Conservation (phyloP, 2,329 filamentous ascomycete species). For the Diaporthe capsici region DNA sequence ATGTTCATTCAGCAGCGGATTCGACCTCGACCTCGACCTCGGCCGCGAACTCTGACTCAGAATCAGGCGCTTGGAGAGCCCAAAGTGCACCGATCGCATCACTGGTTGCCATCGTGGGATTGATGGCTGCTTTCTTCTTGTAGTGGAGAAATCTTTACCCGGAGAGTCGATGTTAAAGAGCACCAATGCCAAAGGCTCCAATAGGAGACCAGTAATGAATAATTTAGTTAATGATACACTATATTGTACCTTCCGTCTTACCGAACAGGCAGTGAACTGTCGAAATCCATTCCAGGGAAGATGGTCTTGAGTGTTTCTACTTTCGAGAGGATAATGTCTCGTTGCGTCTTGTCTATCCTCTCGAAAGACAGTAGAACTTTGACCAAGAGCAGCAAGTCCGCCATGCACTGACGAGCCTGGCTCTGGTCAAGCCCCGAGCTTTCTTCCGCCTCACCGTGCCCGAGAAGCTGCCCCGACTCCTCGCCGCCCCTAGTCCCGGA, state of each 20-base stretch:
- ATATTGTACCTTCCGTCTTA: background rate
- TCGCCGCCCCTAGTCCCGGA: conserved; percentile 57
- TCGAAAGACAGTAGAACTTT: conserved; percentile 65
- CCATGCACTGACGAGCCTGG: conserved; percentile 55
- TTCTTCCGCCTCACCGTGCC: background rate
- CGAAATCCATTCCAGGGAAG: background rate
- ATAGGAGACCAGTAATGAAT: background rate
- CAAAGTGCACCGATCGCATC: conserved; percentile 5
- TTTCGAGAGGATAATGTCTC: conserved; percentile 46
- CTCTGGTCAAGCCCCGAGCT: background rate
- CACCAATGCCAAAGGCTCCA: background rate
- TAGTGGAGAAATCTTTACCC: background rate
- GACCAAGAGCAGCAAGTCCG: conserved; percentile 68
- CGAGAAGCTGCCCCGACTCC: background rate
- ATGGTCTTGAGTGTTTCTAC: conserved; percentile 3
- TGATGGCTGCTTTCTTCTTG: conserved; percentile 12
- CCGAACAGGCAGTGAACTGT: background rate
- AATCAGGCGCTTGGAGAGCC: conserved; percentile 15
- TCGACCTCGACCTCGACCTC: background rate
- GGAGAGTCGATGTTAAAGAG: background rate
- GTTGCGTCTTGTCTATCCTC: conserved; percentile 60
- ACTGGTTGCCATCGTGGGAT: background rate
- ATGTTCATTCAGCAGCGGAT: background rate
- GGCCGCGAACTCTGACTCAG: background rate
- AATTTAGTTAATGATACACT: background rate